Percentiles rank a stretch among this genome's conserved stretches.
Evolutionary conservation across 2,329 filamentous ascomycete genomes (phyloP).

Genomic region (Stagonosporopsis rhizophila): DNA sequence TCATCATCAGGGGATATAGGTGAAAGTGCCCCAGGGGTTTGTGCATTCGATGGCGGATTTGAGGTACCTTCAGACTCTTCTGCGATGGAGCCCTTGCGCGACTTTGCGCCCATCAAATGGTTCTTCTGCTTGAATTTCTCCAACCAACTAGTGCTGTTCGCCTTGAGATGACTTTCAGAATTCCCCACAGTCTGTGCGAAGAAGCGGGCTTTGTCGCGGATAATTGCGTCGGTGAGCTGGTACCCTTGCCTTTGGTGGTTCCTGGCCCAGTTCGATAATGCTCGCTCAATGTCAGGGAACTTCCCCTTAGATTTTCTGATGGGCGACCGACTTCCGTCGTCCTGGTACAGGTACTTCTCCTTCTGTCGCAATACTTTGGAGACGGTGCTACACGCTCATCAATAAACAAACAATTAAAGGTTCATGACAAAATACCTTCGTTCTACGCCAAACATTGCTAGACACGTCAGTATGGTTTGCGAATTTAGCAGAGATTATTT

Average conservation of each 20-base stretch:
- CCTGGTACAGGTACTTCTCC: conserved; percentile 88
- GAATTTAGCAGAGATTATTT: not conserved
- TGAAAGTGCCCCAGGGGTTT: conserved; percentile 72
- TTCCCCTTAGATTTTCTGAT: conserved; percentile 85
- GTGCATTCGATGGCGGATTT: conserved; percentile 62
- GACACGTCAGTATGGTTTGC: conserved; percentile 39
- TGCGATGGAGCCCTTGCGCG: conserved; percentile 61
- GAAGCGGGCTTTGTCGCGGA: conserved; percentile 81
- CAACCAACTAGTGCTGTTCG: conserved; percentile 79
- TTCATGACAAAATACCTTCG: conserved; percentile 72
- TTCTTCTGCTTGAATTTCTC: conserved; percentile 97
- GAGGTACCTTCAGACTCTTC: conserved; percentile 74
- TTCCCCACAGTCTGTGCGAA: conserved; percentile 78
- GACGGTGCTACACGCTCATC: conserved; percentile 74
- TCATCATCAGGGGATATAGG: conserved; percentile 74
- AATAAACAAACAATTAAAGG: conserved; percentile 21
- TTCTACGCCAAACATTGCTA: conserved; percentile 92
- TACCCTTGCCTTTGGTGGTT: conserved; percentile 80
- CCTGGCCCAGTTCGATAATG: conserved; percentile 84
- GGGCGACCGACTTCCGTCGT: conserved; percentile 79
- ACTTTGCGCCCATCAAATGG: conserved; percentile 63
- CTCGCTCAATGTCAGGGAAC: conserved; percentile 88
- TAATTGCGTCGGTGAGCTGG: conserved; percentile 77
- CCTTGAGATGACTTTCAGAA: conserved; percentile 74
- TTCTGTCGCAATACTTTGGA: conserved; percentile 95